Evolutionary conservation across 768 basidiomycete species (phyloP), one percentile per base, ranked within the genome.

Genomic region (Infundibulicybe gibba): DNA sequence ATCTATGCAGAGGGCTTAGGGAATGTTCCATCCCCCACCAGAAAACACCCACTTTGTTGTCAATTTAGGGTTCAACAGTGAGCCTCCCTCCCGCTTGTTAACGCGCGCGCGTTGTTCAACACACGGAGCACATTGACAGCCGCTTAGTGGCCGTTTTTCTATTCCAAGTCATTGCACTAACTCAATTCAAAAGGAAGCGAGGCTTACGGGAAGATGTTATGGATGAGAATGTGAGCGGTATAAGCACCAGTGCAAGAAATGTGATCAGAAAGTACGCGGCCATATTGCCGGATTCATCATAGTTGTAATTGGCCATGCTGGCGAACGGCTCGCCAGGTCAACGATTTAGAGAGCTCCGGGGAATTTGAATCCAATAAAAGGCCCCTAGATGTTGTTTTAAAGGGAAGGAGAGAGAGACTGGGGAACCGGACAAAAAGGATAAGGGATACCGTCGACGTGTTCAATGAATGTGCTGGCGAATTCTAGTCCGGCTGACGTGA

Each of bases 231-330:
- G 93, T 88, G 51, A 88, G 64, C 0, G 95, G 95, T 32, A 91
- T 64, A 49, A 98, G 81, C 38, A 92, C 59, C 54, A 97, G 76
- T 47, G 84, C 81, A 54, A 97, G 83, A 62, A 97, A 85, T 6
- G 93, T 91, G 46, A 98, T 81, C 50, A 93, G 67, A 67, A 97
- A 97, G 71, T 94, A 97, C 32, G 83, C 77, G 58, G 89, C 88
- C 86, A 92, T 86, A 53, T 81, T 82, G 53, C 90, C 90, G 40
- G 78, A 77, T 71, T 91, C 89, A 65, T 92, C 90, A 63, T 92
- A 92, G 67, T 83, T 76, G 69, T 91, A 90, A 54, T 85, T 80
- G 54, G 85, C 86, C 88, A 90, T 55, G 60, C 60, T 56, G 53
- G 51, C 33, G 37, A 52, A 44, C 9, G 35, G 39, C 43, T 33